Percentiles rank a stretch among this genome's conserved stretches.
phyloP scores from a whole-genome alignment of 345 rosid species.

The Toxicodendron radicans region DNA sequence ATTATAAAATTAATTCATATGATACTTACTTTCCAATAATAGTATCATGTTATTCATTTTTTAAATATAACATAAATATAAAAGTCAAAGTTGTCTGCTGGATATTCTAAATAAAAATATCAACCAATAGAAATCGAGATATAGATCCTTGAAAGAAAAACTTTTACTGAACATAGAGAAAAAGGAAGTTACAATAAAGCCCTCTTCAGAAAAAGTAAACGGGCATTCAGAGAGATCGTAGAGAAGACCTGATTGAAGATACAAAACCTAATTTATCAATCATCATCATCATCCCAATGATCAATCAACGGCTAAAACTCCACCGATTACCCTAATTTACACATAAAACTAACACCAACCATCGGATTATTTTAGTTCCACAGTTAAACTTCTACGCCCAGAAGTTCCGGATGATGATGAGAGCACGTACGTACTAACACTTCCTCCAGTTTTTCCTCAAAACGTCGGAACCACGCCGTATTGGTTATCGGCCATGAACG shows the following conservation, averaged over 20 bases:
- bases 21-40: no score
- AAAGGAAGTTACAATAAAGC: constrained; percentile 15
- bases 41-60: no score
- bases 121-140: constrained; percentile 16
- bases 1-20: no score
- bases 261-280: neutral
- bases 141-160: constrained; percentile 5
- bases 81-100: no score
- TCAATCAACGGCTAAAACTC: constrained; percentile 2
- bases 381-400: neutral
- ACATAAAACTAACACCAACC: neutral
- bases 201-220: constrained; percentile 12
- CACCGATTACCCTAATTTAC: constrained; percentile 18
- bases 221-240: constrained; percentile 2
- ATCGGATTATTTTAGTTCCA: constrained; percentile 13
- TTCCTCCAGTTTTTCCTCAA: neutral
- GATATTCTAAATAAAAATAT: neutral
- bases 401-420: neutral
- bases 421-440: neutral
- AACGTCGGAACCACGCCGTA: constrained; percentile 84
- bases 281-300: neutral
- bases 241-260: neutral
- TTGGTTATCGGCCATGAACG: constrained; percentile 32
- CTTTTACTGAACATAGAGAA: neutral
- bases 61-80: no score